These are phyloP conservation scores for Apiospora pterosperma DNA, from an alignment of 2,329 filamentous ascomycete species.

Conservation along the genomic window DNA sequence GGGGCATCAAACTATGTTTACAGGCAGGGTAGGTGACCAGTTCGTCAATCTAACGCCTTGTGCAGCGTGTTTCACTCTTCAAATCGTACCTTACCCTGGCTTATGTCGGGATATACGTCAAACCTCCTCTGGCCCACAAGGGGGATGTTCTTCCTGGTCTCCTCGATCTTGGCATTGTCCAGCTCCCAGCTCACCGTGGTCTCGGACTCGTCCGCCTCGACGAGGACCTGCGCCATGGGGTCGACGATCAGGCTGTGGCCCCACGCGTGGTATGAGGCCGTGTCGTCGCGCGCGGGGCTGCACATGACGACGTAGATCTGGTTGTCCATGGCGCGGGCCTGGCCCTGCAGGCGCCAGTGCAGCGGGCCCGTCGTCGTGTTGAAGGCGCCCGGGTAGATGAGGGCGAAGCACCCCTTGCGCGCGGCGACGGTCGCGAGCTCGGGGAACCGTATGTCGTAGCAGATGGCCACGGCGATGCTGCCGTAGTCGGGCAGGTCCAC, in stretches of 20 bases:
- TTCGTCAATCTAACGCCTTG: background rate
- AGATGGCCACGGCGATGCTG: constrained; percentile 83
- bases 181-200: constrained; percentile 72
- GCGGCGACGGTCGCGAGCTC: constrained; percentile 89
- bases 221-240: constrained; percentile 79
- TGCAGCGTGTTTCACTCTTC: constrained; percentile 17
- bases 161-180: constrained; percentile 63
- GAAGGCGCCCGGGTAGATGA: constrained; percentile 95
- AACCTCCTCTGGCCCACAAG: constrained; percentile 82
- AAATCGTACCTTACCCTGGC: constrained; percentile 48
- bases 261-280: constrained; percentile 80
- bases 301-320: constrained; percentile 92
- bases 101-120: constrained; percentile 93
- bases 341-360: constrained; percentile 84
- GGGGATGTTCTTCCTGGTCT: constrained; percentile 79
- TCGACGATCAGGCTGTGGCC: constrained; percentile 88
- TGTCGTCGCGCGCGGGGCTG: constrained; percentile 79
- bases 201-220: constrained; percentile 75
- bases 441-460: constrained; percentile 96
- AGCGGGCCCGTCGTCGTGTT: constrained; percentile 89
- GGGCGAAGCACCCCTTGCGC: constrained; percentile 77
- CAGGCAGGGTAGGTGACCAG: background rate
- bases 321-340: constrained; percentile 86
- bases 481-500: constrained; percentile 88
- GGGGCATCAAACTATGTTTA: background rate